Base-by-base conservation (phyloP, 768 basidiomycete genomes). In the Naematelia aurantialba region DNA sequence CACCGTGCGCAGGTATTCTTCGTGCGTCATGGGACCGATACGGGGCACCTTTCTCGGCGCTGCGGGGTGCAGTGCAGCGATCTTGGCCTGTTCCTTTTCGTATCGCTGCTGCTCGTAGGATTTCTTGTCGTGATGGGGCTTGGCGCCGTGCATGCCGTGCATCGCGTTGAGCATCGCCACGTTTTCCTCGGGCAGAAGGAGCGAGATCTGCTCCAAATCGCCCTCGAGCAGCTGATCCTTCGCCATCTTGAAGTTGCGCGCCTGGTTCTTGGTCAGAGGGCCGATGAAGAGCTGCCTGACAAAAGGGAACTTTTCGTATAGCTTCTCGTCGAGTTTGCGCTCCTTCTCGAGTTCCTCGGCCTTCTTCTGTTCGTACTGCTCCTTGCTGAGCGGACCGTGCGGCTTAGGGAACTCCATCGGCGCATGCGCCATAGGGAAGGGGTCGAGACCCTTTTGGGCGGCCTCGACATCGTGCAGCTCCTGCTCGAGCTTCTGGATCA, bases 221-320 rank as follows among this genome's bases (percentile, higher is more conserved):
- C 67, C 67, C 39, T 64, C 62, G 27, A 54, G 55, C 30, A 73
- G 29, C 21, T 55, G 48, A n/a, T 70, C 62, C 29, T 68, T 48
- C 11, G 68, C n/a, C 27, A 58, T 14, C 49, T 45, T 59, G 45
- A 64, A 65, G 42, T 68, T 61, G 42, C 59, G 55, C 17, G 64
- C 66, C 51, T 70, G 68, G 26, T 68, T 50, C 31, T 70, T 73
- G 13, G 68, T 70, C 58, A 52, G 60, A 5, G 71, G 71, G 24
- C 71, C 71, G 19, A 70, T 67, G 55, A 70, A 70, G 24, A 73
- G 30, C 44, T 68, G 61, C 49, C 63, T 67, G 51, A 73, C 47
- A 48, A 66, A 70, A 5, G 69, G 69, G 55, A 60, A 68, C 19
- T 66, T 52, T 31, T 60, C 58, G 25, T 71, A 64, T 17, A 68